Percentiles rank a stretch among this genome's conserved stretches.
Evolutionary conservation across 208 protist genomes (phyloP).

Genomic region (Leishmania guyanensis): DNA sequence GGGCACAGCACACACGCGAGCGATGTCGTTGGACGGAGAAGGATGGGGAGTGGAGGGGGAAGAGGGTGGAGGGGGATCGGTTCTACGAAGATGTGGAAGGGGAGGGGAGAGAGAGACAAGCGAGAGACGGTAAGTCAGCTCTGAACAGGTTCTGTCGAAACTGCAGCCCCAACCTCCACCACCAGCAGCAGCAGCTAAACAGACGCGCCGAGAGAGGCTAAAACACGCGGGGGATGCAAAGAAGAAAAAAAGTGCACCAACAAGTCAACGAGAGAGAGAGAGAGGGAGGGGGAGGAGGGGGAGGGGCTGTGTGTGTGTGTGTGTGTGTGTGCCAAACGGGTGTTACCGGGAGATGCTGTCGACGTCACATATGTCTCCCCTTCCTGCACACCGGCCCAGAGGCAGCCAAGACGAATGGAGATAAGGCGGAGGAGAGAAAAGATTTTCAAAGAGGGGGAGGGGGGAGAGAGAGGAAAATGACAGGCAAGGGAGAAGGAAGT

Average conservation of each 20-base stretch:
- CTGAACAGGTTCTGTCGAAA: neutral
- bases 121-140: neutral
- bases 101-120: conserved; percentile 11
- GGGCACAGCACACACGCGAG: neutral
- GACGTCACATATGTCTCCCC: neutral
- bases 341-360: neutral
- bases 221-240: neutral
- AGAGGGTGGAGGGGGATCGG: neutral
- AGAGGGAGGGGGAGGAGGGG: neutral
- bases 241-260: neutral
- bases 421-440: neutral
- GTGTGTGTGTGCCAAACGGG: neutral
- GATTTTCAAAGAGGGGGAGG: neutral
- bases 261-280: neutral
- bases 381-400: too few species aligned
- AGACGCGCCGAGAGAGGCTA: conserved; percentile 13
- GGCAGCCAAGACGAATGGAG: neutral
- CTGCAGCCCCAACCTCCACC: neutral
- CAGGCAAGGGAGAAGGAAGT: neutral
- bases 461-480: neutral
- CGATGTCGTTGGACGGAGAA: neutral
- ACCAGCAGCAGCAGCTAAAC: neutral
- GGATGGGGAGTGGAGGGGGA: neutral
- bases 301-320: neutral
- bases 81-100: conserved; percentile 3